A percentile compares a stretch with the other conserved stretches of the same genome.
Conservation (phyloP, 768 basidiomycete species). For the Suillus clintonianus region DNA sequence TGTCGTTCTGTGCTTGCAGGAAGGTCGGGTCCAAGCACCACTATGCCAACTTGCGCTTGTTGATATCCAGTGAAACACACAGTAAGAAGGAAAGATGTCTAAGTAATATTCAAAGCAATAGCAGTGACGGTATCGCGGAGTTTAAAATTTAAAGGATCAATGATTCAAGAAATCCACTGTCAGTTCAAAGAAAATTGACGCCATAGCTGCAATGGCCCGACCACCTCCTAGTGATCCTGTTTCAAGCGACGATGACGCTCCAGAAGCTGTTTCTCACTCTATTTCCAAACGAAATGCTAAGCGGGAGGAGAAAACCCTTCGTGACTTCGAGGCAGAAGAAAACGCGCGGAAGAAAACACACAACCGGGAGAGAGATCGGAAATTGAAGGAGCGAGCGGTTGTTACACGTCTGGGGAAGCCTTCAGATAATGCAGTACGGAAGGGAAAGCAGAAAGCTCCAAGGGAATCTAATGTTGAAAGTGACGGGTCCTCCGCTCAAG, state of each 20-base stretch:
- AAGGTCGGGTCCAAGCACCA: too few species aligned
- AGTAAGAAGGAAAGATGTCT: too few species aligned
- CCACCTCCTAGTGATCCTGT: not conserved
- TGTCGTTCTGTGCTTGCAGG: too few species aligned
- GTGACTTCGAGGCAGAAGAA: conserved; percentile 38
- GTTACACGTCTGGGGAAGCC: conserved; percentile 16
- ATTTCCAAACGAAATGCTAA: conserved; percentile 45
- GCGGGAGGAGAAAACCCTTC: conserved; percentile 37
- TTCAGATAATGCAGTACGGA: conserved; percentile 13
- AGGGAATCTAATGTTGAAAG: conserved; percentile 26
- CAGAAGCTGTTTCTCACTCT: conserved; percentile 51
- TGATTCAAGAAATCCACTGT: not conserved
- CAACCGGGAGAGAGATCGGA: conserved; percentile 50
- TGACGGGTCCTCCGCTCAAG: conserved; percentile 25
- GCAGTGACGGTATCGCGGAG: not conserved
- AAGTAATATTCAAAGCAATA: too few species aligned
- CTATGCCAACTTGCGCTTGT: too few species aligned
- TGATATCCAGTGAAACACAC: too few species aligned
- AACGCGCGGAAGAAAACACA: conserved; percentile 43
- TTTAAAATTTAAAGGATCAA: not conserved
- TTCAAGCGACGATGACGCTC: conserved; percentile 45
- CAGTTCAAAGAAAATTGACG: not conserved
- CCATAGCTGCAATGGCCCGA: not conserved
- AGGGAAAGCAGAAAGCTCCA: conserved; percentile 20
- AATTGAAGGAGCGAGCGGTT: conserved; percentile 49